A percentile compares a stretch with the other conserved stretches of the same genome.
Conservation (phyloP, 306 rosid genomes). For the Trifolium subterraneum region DNA sequence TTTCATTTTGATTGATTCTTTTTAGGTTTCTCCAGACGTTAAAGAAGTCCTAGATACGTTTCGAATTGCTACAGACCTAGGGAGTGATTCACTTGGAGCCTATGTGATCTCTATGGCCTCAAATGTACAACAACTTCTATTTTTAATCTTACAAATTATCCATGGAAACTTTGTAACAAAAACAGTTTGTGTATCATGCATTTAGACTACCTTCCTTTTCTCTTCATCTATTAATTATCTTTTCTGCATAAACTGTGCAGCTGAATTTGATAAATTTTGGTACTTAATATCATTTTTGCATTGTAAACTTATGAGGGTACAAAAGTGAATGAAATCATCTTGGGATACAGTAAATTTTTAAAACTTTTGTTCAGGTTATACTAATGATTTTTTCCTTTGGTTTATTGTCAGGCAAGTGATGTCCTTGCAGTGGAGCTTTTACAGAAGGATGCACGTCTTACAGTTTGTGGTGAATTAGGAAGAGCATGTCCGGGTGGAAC, state of each 20-base stretch:
- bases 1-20: conserved; percentile 21
- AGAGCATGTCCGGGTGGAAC: conserved; percentile 88
- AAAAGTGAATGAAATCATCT: neutral
- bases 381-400: conserved; percentile 20
- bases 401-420: conserved; percentile 81
- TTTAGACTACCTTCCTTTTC: neutral
- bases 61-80: conserved; percentile 74
- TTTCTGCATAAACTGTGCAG: neutral
- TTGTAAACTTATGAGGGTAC: neutral
- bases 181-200: conserved; percentile 4
- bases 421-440: conserved; percentile 94
- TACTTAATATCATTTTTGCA: conserved; percentile 17
- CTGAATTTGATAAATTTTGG: conserved; percentile 15
- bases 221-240: neutral
- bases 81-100: conserved; percentile 85
- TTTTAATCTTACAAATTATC: conserved; percentile 11
- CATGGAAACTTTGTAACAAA: conserved; percentile 4
- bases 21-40: conserved; percentile 74
- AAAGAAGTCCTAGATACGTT: conserved; percentile 78
- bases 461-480: conserved; percentile 81
- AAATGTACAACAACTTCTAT: conserved; percentile 51
- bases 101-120: conserved; percentile 98
- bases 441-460: conserved; percentile 92
- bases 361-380: neutral
- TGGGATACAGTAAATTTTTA: neutral